Conservation (phyloP, 2,329 filamentous ascomycete species). For the Neofusicoccum umdonicola region DNA sequence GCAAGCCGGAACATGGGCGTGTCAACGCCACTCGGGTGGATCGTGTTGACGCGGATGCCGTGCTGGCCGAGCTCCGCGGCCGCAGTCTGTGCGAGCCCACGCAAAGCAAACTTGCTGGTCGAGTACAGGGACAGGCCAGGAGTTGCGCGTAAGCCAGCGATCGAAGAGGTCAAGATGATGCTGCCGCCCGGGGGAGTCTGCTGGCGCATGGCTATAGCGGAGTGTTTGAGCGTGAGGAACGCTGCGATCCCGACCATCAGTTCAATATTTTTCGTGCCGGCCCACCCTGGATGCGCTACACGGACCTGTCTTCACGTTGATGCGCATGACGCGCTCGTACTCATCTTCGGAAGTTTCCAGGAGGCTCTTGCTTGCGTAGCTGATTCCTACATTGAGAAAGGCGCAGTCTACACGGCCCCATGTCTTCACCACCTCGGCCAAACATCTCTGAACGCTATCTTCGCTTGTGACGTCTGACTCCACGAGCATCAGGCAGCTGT, state of each 20-base stretch:
- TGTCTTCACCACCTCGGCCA: conserved; percentile 27
- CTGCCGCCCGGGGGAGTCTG: conserved; percentile 32
- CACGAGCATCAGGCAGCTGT: conserved; percentile 21
- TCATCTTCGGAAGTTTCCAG: conserved; percentile 37
- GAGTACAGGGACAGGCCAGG: conserved; percentile 38
- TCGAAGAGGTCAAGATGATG: conserved; percentile 40
- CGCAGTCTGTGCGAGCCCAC: conserved; percentile 39
- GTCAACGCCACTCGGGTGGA: conserved; percentile 40
- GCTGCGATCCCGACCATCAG: conserved; percentile 21
- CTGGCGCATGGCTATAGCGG: conserved; percentile 33
- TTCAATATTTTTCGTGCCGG: background rate
- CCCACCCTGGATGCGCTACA: background rate
- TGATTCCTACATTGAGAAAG: conserved; percentile 6
- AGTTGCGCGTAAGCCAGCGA: conserved; percentile 38
- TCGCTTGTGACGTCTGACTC: conserved; percentile 37
- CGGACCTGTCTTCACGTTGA: conserved; percentile 40
- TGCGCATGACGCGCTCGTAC: conserved; percentile 36
- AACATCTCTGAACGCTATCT: conserved; percentile 27
- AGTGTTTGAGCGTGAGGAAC: conserved; percentile 39
- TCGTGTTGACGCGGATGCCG: conserved; percentile 41
- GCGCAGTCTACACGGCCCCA: conserved; percentile 29
- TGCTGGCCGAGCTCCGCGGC: conserved; percentile 38
- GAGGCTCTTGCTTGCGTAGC: conserved; percentile 30
- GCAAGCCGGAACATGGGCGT: conserved; percentile 35
- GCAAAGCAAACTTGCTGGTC: conserved; percentile 37